Base-by-base conservation (phyloP, 306 rosid species). In the Glycine tomentella region DNA sequence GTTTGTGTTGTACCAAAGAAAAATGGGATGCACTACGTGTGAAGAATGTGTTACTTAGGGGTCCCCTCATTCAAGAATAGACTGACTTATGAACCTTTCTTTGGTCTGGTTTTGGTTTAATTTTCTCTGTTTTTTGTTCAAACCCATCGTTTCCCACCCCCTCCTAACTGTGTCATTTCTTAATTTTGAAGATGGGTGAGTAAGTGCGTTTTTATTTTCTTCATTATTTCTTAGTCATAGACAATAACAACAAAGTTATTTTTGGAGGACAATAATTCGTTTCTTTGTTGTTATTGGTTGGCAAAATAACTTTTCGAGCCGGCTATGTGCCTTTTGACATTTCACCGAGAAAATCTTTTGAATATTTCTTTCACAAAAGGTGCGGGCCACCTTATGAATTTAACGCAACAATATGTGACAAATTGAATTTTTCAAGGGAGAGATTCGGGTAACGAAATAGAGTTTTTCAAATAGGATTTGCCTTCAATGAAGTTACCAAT, bases 1-100 rank as follows among this genome's bases (percentile, higher is more conserved):
- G 52, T 77, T 78, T 83, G 52, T 77, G 48, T 34, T 78, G 53
- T 45, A 46, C 52, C 42, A 49, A 71, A 15, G 2, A 58, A 56
- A 48, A 46, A 57, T 46, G 15, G 45, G 8, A 11, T 76, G 81
- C 7, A 9, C 64, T 7, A 9, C 64, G 49, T 65, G 81, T 77
- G 36, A 7, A 20, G 59, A 74, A 62, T 77, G 46, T 68, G 80
- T 25, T 36, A 36, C 40, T 36, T 38, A 11, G 9, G 9, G 70
- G 62, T 46, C 48, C 58, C 20, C 15, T 45, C 49, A 7, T 2
- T 70, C 63, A 63, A 63, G 13, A 34, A 7, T 16, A 0, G 0
- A n/a, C 48, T 64, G 5, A 64, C 20, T 65, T 13, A 2, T 7
- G 0, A 51, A 16, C 44, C 52, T 53, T 53, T 11, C 3, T 62